Evolutionary conservation across 768 basidiomycete genomes (phyloP).

Genomic region (Panus rudis): DNA sequence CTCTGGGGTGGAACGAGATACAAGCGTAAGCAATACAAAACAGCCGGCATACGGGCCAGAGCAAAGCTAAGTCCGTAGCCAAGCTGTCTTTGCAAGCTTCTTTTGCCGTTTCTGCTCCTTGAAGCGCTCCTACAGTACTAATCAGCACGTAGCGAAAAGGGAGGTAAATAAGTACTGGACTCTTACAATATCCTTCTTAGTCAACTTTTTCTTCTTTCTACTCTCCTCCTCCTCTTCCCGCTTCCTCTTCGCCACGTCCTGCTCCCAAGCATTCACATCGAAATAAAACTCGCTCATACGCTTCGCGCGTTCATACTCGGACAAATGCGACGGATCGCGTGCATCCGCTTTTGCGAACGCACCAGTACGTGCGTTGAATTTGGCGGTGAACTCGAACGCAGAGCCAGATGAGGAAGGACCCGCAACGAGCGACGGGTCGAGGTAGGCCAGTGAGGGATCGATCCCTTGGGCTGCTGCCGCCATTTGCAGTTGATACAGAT

Average conservation of each 20-base stretch:
- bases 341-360: conserved; percentile 60
- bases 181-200: conserved; percentile 80
- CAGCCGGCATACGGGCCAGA: no score
- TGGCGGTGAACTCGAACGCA: conserved; percentile 46
- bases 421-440: conserved; percentile 63
- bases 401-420: conserved; percentile 19
- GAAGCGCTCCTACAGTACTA: conserved; percentile 62
- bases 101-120: conserved; percentile 76
- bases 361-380: conserved; percentile 79
- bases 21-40: no score
- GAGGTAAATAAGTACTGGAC: conserved; percentile 11
- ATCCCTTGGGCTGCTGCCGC: conserved; percentile 76
- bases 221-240: conserved; percentile 41
- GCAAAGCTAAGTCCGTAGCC: conserved; percentile 83
- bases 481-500: conserved; percentile 44
- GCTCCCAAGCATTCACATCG: conserved; percentile 75
- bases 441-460: conserved; percentile 72
- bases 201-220: conserved; percentile 71
- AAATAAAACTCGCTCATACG: conserved; percentile 89
- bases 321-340: conserved; percentile 68
- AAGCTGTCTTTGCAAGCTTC: conserved; percentile 85
- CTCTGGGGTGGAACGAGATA: no score
- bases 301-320: conserved; percentile 74
- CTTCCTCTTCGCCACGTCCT: conserved; percentile 48
- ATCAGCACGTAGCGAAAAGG: conserved; percentile 6